These are phyloP conservation scores for Boletus insuetus DNA, from an alignment of 768 basidiomycete genomes.

Conservation along the genomic window DNA sequence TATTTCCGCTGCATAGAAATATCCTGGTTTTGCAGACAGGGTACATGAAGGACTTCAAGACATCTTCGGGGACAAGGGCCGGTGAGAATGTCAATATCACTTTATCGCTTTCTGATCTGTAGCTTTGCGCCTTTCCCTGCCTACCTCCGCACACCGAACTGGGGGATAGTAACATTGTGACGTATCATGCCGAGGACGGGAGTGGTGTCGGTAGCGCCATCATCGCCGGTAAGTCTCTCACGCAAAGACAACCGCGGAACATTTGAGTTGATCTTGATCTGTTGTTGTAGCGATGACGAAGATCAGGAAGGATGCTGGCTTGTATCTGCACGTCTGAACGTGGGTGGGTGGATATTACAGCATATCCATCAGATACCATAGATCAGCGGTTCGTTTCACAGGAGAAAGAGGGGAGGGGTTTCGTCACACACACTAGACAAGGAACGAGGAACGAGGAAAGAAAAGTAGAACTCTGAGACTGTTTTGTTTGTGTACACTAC, in stretches of 20 bases:
- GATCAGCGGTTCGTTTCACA: neutral
- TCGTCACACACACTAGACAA: constrained; percentile 5
- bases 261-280: neutral
- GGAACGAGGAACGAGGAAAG: neutral
- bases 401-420: neutral
- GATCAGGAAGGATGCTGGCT: constrained; percentile 64
- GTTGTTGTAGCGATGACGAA: constrained; percentile 79
- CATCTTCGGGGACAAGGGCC: constrained; percentile 94
- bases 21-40: constrained; percentile 91
- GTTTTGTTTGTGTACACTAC: constrained; percentile 17
- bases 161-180: constrained; percentile 24
- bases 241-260: neutral
- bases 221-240: constrained; percentile 65
- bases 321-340: constrained; percentile 49
- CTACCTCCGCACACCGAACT: constrained; percentile 66
- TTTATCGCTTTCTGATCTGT: neutral
- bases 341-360: neutral
- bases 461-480: neutral
- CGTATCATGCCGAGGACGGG: constrained; percentile 45
- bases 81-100: constrained; percentile 45
- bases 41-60: constrained; percentile 92
- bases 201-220: constrained; percentile 96
- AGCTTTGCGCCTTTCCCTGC: constrained; percentile 24
- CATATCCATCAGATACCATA: neutral
- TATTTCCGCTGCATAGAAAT: constrained; percentile 63